Percentiles rank a stretch among this genome's conserved stretches.
phyloP scores from a whole-genome alignment of 495 filamentous ascomycete genomes.

The Aspergillus funiculosus region DNA sequence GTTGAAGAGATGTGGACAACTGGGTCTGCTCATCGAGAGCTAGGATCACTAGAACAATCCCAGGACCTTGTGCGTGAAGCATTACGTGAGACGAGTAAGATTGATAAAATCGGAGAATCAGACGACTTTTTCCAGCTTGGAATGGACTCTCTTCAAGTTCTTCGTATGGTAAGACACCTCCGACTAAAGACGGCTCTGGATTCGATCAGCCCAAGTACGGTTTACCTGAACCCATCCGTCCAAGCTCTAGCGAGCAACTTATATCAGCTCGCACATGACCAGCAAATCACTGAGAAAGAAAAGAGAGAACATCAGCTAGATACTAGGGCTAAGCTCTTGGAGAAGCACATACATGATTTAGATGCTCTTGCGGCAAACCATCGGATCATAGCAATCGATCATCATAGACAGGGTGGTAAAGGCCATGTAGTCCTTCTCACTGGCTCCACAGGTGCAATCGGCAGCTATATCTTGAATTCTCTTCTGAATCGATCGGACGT shows the following conservation, averaged over 20 bases:
- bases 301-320: background rate
- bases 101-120: background rate
- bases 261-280: background rate
- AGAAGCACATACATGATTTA: background rate
- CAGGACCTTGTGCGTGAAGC: background rate
- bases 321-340: background rate
- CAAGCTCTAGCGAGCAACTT: background rate
- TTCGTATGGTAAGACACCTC: constrained; percentile 3
- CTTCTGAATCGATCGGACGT: constrained; percentile 33
- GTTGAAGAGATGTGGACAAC: constrained; percentile 1
- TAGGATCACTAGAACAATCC: background rate
- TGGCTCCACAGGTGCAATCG: constrained; percentile 54
- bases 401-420: background rate
- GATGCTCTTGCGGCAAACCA: background rate
- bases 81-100: background rate
- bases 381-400: background rate
- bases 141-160: constrained; percentile 10
- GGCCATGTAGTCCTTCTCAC: constrained; percentile 40
- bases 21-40: background rate
- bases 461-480: constrained; percentile 49
- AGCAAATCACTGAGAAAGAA: background rate
- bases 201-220: background rate
- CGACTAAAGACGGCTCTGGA: background rate
- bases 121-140: constrained; percentile 5
- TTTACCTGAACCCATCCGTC: constrained; percentile 1